Evolutionary conservation across 345 rosid genomes (phyloP), one percentile per base, ranked within the genome.

Genomic region (Rhodomyrtus tomentosa): DNA sequence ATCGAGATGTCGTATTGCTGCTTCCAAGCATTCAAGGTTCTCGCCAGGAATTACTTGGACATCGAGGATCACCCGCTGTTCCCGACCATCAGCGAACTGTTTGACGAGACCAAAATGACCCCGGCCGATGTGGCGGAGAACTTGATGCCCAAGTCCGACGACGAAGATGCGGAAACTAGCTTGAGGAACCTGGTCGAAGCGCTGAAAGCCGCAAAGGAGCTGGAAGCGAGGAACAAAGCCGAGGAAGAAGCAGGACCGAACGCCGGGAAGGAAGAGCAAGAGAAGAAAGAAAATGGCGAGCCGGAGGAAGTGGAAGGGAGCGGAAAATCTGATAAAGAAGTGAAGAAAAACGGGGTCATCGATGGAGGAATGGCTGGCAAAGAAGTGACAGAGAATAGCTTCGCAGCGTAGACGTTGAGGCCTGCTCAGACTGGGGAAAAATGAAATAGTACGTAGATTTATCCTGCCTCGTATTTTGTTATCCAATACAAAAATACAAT

Each of bases 41-140:
- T 86, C 2, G 87, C 87, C 1, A 45, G 50, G 36, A 86, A 86
- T 53, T 86, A 86, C 38, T 68, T 83, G 59, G 83, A 52, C 82
- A 42, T 88, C 18, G 82, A 82, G 22, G 53, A 72, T n/a, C 87
- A 82, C 25, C n/a, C 21, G 25, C 81, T 85, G 11, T 53, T 82
- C 81, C 81, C 32, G 12, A 10, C 5, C 49, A 54, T 85, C 12
- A 74, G 80, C 62, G 13, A 18, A 10, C 38, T 82, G 29, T 25
- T 85, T 7, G 80, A 81, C 29, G 82, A 81, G 49, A 48, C 84
- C 16, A 40, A 62, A 21, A 82, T 82, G 82, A 82, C 84, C 20
- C 87, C 87, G 0, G 87, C 87, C 9, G 87, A 85, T 27, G 87
- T 85, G 0, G 87, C 87, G 0, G 87, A 85, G 84, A 40, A 85